Conservation (phyloP, 495 filamentous ascomycete genomes). For the Annulohypoxylon maeteangense region DNA sequence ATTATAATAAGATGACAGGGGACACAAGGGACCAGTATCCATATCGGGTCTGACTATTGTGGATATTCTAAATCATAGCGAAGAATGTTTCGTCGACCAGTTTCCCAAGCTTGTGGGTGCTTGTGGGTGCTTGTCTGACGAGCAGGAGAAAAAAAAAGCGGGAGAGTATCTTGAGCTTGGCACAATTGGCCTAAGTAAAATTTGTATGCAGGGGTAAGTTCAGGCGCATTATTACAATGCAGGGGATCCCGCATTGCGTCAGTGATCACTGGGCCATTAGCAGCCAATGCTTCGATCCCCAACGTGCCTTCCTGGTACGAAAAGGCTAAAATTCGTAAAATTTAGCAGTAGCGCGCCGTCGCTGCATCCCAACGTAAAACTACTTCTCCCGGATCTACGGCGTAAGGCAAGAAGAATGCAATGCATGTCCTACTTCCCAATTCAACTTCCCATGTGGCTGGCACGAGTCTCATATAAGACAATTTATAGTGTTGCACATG, state of each 20-base stretch:
- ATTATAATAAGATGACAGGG: slow-evolving; percentile 31
- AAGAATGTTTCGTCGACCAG: slow-evolving; percentile 28
- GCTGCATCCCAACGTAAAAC: no score
- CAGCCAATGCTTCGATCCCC: slow-evolving; percentile 15
- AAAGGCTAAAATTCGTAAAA: slow-evolving; percentile 34
- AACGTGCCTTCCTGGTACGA: background rate
- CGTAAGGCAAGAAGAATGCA: background rate
- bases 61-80: slow-evolving; percentile 27
- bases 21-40: slow-evolving; percentile 24
- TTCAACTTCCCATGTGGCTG: slow-evolving; percentile 28
- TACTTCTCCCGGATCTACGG: background rate
- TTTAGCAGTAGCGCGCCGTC: slow-evolving; percentile 28
- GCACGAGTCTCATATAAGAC: slow-evolving; percentile 33
- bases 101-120: background rate
- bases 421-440: slow-evolving; percentile 10
- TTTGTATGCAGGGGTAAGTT: slow-evolving; percentile 38
- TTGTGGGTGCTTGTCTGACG: slow-evolving; percentile 9
- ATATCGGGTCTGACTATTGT: slow-evolving; percentile 31
- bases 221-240: slow-evolving; percentile 26
- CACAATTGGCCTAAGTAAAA: slow-evolving; percentile 6
- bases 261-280: slow-evolving; percentile 24
- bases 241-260: slow-evolving; percentile 45
- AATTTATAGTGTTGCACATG: slow-evolving; percentile 11
- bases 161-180: slow-evolving; percentile 17
- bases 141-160: slow-evolving; percentile 9